These are phyloP conservation scores for Penicillium aurantiogriseum DNA, from an alignment of 2,329 filamentous ascomycete species.

Conservation along the genomic window DNA sequence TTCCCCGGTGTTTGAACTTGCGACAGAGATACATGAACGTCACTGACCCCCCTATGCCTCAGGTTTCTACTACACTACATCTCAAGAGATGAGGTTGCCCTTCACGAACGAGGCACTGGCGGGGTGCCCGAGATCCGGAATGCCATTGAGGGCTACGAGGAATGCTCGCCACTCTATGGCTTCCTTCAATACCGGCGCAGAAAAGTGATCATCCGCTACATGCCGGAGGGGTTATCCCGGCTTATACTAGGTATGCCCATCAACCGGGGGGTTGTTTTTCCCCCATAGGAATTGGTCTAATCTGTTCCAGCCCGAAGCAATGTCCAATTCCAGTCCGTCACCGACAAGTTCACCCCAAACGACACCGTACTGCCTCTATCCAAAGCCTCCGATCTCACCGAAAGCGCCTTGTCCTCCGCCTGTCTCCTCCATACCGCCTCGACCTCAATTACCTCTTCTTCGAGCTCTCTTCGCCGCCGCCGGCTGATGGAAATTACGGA, in stretches of 20 bases:
- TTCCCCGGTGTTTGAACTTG: constrained; percentile 1
- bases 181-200: constrained; percentile 85
- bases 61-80: constrained; percentile 96
- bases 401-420: constrained; percentile 80
- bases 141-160: constrained; percentile 73
- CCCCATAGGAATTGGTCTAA: constrained; percentile 12
- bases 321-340: constrained; percentile 62
- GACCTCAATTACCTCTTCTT: constrained; percentile 80
- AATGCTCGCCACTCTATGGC: constrained; percentile 85
- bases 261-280: background rate
- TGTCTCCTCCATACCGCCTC: constrained; percentile 88
- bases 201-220: constrained; percentile 88
- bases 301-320: constrained; percentile 69
- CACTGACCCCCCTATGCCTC: constrained; percentile 13
- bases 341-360: constrained; percentile 74
- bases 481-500: constrained; percentile 92
- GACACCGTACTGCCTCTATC: constrained; percentile 80
- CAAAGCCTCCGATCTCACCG: constrained; percentile 74
- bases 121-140: constrained; percentile 82
- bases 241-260: constrained; percentile 76
- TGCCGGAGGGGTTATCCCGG: constrained; percentile 86
- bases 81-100: constrained; percentile 80
- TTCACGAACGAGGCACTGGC: constrained; percentile 73
- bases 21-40: background rate
- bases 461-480: constrained; percentile 71